phyloP scores from a whole-genome alignment of 805 yeast species.

The Metschnikowia colocasiae region DNA sequence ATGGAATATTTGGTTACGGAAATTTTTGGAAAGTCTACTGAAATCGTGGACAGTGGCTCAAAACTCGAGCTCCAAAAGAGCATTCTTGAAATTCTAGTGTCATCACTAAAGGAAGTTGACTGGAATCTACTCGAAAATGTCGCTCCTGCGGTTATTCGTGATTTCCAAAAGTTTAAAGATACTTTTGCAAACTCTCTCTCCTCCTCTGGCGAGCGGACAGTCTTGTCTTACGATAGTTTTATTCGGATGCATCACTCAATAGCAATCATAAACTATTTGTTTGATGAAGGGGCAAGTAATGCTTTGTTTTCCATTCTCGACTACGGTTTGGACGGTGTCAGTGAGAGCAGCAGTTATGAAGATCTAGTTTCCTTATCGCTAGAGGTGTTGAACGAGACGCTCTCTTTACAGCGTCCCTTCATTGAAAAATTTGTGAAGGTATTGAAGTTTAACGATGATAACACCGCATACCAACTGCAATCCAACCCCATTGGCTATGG shows the following conservation, averaged over 20 bases:
- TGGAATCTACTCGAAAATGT: slow-evolving; percentile 49
- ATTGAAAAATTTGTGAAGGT: slow-evolving; percentile 52
- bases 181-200: slow-evolving; percentile 23
- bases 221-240: slow-evolving; percentile 21
- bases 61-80: slow-evolving; percentile 48
- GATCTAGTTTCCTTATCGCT: slow-evolving; percentile 40
- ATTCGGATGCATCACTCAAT: slow-evolving; percentile 70
- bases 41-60: slow-evolving; percentile 32
- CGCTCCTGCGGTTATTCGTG: slow-evolving; percentile 43
- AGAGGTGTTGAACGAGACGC: slow-evolving; percentile 40
- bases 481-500: slow-evolving; percentile 19
- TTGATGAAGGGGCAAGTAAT: slow-evolving; percentile 53
- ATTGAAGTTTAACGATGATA: slow-evolving; percentile 27
- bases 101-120: slow-evolving; percentile 33
- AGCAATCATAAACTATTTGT: slow-evolving; percentile 58
- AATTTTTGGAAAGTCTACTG: slow-evolving; percentile 53
- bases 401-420: slow-evolving; percentile 58
- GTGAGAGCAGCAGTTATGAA: slow-evolving; percentile 38
- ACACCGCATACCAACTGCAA: not conserved
- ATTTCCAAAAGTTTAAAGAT: slow-evolving; percentile 19
- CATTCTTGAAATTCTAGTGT: slow-evolving; percentile 50
- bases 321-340: slow-evolving; percentile 56
- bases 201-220: slow-evolving; percentile 12
- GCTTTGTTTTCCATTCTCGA: slow-evolving; percentile 52
- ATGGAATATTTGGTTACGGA: slow-evolving; percentile 67